Evolutionary conservation across 2,329 filamentous ascomycete genomes (phyloP).

Genomic region (Colletotrichum spaethianum): DNA sequence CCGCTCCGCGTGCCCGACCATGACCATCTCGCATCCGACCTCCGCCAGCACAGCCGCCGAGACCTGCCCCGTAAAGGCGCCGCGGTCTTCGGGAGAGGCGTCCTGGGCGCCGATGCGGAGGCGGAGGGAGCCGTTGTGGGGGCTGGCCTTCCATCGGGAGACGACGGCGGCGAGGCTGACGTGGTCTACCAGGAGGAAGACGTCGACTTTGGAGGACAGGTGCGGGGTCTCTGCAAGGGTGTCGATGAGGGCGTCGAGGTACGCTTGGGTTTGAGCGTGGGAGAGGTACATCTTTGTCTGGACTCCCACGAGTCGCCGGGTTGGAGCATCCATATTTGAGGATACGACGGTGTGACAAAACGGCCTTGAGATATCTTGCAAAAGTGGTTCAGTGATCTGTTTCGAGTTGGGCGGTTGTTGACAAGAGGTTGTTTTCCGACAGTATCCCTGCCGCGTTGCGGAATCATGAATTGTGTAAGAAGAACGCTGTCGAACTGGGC

Average conservation of each 20-base stretch:
- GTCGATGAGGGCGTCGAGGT: conserved; percentile 53
- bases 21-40: neutral
- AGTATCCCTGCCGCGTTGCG: neutral
- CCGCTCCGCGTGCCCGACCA: neutral
- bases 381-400: no score
- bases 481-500: no score
- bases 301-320: conserved; percentile 78
- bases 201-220: no score
- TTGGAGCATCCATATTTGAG: neutral
- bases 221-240: no score
- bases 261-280: conserved; percentile 70
- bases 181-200: no score
- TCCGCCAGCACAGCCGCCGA: neutral
- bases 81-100: no score
- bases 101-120: no score
- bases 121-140: no score
- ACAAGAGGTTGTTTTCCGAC: neutral
- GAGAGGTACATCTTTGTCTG: conserved; percentile 87
- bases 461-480: no score
- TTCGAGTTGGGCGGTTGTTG: neutral
- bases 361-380: neutral
- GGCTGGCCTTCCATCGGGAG: no score
- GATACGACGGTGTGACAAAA: neutral
- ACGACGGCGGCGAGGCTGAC: no score
- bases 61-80: no score